Percentiles rank a stretch among this genome's conserved stretches.
These are phyloP conservation scores for Globisporangium camurandrum DNA, from an alignment of 352 stramenopile genomes.

Conservation along the genomic window DNA sequence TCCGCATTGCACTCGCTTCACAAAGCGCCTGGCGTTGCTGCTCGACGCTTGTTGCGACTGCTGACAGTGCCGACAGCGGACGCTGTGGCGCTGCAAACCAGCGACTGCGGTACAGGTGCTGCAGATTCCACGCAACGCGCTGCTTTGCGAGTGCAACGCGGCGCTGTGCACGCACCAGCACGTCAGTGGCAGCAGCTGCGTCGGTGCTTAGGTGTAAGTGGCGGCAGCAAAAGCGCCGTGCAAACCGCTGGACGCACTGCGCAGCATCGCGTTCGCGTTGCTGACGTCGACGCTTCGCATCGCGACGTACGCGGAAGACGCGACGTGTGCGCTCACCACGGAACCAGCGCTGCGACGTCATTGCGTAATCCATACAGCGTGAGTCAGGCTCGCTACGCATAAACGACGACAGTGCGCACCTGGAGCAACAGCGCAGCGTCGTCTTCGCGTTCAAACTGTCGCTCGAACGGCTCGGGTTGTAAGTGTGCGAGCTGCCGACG, in stretches of 20 bases:
- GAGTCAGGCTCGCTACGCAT: neutral
- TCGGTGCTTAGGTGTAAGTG: neutral
- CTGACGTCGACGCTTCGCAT: conserved; percentile 11
- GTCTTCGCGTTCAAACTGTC: conserved; percentile 37
- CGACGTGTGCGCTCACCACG: conserved; percentile 30
- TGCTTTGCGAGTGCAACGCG: conserved; percentile 21
- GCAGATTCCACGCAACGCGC: conserved; percentile 34
- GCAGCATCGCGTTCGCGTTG: conserved; percentile 13
- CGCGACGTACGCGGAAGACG: conserved; percentile 14
- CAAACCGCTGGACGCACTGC: conserved; percentile 23
- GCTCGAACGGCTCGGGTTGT: conserved; percentile 37
- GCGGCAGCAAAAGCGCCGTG: conserved; percentile 7
- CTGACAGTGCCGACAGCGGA: conserved; percentile 2
- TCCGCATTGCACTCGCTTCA: conserved; percentile 11
- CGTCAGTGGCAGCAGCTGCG: conserved; percentile 13
- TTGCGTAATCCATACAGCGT: neutral
- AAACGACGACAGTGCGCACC: conserved; percentile 10
- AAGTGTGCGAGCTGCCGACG: conserved; percentile 34
- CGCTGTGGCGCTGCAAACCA: conserved; percentile 11
- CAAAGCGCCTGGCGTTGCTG: conserved; percentile 8
- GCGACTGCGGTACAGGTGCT: conserved; percentile 26
- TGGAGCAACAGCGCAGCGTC: conserved; percentile 24
- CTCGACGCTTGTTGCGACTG: conserved; percentile 6
- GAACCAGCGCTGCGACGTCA: conserved; percentile 26
- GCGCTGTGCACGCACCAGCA: conserved; percentile 33